Conservation (phyloP, 2,329 filamentous ascomycete genomes). For the Ophiostoma montium region DNA sequence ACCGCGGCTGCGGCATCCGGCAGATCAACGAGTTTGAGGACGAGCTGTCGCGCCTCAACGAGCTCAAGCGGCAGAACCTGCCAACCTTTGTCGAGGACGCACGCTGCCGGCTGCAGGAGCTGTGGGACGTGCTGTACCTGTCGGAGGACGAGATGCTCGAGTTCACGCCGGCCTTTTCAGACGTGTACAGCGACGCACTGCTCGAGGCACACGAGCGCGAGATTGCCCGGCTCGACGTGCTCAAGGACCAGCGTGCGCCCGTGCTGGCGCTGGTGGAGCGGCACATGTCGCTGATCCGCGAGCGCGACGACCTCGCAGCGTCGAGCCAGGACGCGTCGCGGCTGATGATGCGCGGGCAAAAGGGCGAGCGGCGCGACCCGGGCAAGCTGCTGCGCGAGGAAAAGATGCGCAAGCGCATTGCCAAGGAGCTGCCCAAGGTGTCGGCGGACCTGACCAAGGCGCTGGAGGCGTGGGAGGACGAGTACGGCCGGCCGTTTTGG, state of each 20-base stretch:
- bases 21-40: slow-evolving; percentile 95
- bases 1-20: slow-evolving; percentile 79
- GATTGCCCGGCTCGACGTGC: slow-evolving; percentile 62
- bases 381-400: slow-evolving; percentile 88
- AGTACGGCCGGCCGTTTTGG: slow-evolving; percentile 84
- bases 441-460: slow-evolving; percentile 67
- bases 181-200: slow-evolving; percentile 91
- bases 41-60: slow-evolving; percentile 71
- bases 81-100: slow-evolving; percentile 95
- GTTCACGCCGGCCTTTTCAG: slow-evolving; percentile 91
- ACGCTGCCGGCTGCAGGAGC: slow-evolving; percentile 74
- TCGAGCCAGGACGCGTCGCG: slow-evolving; percentile 93
- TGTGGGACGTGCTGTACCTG: slow-evolving; percentile 90
- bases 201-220: slow-evolving; percentile 91
- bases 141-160: slow-evolving; percentile 98
- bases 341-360: slow-evolving; percentile 78
- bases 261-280: slow-evolving; percentile 70
- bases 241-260: slow-evolving; percentile 78
- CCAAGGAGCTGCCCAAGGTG: slow-evolving; percentile 90
- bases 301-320: slow-evolving; percentile 73
- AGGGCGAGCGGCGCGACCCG: slow-evolving; percentile 88
- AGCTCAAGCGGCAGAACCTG: slow-evolving; percentile 88
- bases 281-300: slow-evolving; percentile 68
- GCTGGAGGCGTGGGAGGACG: slow-evolving; percentile 83
- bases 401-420: slow-evolving; percentile 95